These are phyloP conservation scores for Fusarium sororula DNA, from an alignment of 2,329 filamentous ascomycete genomes.

Conservation along the genomic window DNA sequence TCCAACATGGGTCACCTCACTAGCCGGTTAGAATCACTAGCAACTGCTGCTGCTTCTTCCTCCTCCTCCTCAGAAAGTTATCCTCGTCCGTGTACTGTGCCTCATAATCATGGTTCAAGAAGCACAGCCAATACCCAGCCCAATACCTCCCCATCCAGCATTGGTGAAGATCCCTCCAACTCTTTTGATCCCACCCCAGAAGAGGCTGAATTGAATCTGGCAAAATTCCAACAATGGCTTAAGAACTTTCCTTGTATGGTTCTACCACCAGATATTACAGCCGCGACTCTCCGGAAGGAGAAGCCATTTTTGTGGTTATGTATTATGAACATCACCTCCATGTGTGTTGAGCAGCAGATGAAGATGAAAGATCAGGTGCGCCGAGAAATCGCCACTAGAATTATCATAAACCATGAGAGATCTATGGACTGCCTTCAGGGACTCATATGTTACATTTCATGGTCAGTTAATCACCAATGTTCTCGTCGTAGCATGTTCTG, in stretches of 20 bases:
- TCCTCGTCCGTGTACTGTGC: constrained; percentile 1
- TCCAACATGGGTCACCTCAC: constrained; percentile 30
- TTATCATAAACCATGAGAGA: constrained; percentile 59
- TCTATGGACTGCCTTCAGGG: constrained; percentile 63
- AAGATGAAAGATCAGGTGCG: constrained; percentile 53
- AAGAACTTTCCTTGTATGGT: constrained; percentile 57
- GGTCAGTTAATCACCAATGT: constrained; percentile 47
- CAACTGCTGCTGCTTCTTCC: constrained; percentile 49
- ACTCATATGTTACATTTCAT: constrained; percentile 56
- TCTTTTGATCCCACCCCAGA: constrained; percentile 45
- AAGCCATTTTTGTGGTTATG: constrained; percentile 61
- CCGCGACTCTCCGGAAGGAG: constrained; percentile 50
- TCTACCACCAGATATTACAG: constrained; percentile 49
- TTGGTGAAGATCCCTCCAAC: constrained; percentile 29
- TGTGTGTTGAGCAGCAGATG: constrained; percentile 52
- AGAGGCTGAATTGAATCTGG: constrained; percentile 53
- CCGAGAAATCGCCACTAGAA: constrained; percentile 55
- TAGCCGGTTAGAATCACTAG: constrained; percentile 50
- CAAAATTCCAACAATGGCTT: constrained; percentile 54
- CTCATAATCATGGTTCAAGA: constrained; percentile 14
- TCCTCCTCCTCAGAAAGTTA: constrained; percentile 30
- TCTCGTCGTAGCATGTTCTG: not conserved
- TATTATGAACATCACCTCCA: constrained; percentile 58
- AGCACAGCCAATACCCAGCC: constrained; percentile 4
- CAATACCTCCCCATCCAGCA: constrained; percentile 9